Evolutionary conservation across 768 basidiomycete genomes (phyloP), one percentile per base, ranked within the genome.

Genomic region (Psilocybe sp.): DNA sequence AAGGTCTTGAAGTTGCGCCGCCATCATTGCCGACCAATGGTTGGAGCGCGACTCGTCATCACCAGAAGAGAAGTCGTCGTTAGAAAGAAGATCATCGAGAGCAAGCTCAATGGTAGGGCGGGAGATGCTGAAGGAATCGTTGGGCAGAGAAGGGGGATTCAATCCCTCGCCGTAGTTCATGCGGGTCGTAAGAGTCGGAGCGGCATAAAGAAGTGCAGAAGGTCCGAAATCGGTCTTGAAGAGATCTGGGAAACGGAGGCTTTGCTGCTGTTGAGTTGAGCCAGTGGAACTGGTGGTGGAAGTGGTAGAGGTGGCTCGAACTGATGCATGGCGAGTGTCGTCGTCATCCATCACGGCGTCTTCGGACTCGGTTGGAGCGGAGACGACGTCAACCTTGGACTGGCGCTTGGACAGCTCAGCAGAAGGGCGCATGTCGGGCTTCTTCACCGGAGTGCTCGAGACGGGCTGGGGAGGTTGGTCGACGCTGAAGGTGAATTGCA

Each of bases 401-500:
- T 28, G 23, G 7, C 72, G 64, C 52, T 82, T 82, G 60, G 74
- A 78, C 71, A 85, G 84, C 56, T 86, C 84, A 1, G 75, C 68
- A 14, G 82, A 84, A 5, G 84, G 85, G 60, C 80, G 82, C 18
- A 81, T 69, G 64, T 85, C 82, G 5, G 84, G 85, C 64, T 86
- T 87, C 60, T 79, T 77, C 55, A 79, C 78, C 18, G 72, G 73
- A 16, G 69, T 59, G 51, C 74, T 75, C 13, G 77, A 67, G 16
- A 78, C 63, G 1, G 78, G 59, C 16, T 60, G 73, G 13, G 71
- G 60, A 14, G 84, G 85, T 51, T 85, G 83, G 67, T 92, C 90
- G 57, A 92, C 76, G 57, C 86, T 85, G 67, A 92, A 92, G 1
- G 89, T 92, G 69, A 91, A 92, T 58, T 93, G 90, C 89, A 92